These are phyloP conservation scores for Wickerhamomyces xylosicus DNA, from an alignment of 805 yeast genomes.

Conservation along the genomic window DNA sequence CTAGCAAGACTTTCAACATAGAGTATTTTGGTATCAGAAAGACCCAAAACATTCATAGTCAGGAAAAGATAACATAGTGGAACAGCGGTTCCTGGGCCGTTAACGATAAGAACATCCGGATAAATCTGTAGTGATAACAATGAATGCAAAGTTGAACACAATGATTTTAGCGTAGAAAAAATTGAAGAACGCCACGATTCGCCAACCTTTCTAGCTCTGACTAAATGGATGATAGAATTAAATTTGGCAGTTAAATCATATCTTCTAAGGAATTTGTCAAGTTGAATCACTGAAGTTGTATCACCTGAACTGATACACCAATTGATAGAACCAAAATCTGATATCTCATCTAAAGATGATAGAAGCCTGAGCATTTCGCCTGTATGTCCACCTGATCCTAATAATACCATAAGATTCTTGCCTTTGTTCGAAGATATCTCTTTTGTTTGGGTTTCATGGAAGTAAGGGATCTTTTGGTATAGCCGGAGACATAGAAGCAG, in stretches of 20 bases:
- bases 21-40: conserved; percentile 44
- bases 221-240: conserved; percentile 21
- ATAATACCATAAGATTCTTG: conserved; percentile 24
- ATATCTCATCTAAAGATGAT: conserved; percentile 19
- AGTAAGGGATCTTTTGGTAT: background rate
- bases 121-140: conserved; percentile 4
- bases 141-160: conserved; percentile 4
- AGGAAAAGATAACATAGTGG: conserved; percentile 55
- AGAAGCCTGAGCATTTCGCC: conserved; percentile 86
- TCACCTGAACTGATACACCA: conserved; percentile 42
- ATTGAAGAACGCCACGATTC: conserved; percentile 39
- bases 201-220: conserved; percentile 54
- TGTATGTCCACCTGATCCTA: conserved; percentile 96
- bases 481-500: background rate
- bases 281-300: conserved; percentile 31
- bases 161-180: conserved; percentile 25
- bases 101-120: conserved; percentile 41
- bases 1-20: conserved; percentile 87
- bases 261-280: conserved; percentile 9
- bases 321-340: conserved; percentile 7
- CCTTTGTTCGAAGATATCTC: conserved; percentile 1
- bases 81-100: conserved; percentile 81
- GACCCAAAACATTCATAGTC: conserved; percentile 35
- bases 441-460: background rate
- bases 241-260: conserved; percentile 8